These are phyloP conservation scores for Fusarium sp. DNA, from an alignment of 2,329 filamentous ascomycete genomes.

Conservation along the genomic window DNA sequence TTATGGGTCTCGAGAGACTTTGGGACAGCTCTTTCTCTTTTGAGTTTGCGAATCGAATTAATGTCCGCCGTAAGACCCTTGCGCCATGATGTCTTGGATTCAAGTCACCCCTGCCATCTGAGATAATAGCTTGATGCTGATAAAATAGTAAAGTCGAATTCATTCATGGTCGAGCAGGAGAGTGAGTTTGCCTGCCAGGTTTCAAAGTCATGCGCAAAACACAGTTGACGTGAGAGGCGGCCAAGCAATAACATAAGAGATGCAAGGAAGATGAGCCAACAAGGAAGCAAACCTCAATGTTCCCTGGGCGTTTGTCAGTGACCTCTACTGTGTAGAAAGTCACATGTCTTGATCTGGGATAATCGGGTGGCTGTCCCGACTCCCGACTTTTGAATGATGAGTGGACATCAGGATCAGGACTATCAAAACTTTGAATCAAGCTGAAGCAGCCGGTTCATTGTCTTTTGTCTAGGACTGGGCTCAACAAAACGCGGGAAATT, in stretches of 20 bases:
- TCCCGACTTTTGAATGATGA: constrained; percentile 29
- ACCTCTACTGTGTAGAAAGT: constrained; percentile 19
- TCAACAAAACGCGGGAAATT: constrained; percentile 34
- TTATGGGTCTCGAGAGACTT: constrained; percentile 4
- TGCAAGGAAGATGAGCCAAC: constrained; percentile 7
- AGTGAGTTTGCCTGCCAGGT: constrained; percentile 18
- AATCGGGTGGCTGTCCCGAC: constrained; percentile 40
- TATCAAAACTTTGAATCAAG: constrained; percentile 38
- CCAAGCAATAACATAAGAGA: constrained; percentile 22
- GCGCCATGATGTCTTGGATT: constrained; percentile 2
- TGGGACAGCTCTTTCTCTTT: neutral
- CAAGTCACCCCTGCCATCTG: neutral
- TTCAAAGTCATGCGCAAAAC: constrained; percentile 23
- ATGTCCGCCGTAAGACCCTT: constrained; percentile 22
- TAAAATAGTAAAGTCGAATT: constrained; percentile 9
- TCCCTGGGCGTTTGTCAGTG: constrained; percentile 19
- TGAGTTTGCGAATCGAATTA: constrained; percentile 13
- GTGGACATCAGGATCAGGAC: constrained; percentile 27
- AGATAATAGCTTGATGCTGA: constrained; percentile 5
- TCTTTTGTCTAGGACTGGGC: constrained; percentile 1
- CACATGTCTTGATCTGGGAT: constrained; percentile 28
- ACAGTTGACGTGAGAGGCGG: constrained; percentile 37
- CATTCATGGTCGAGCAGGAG: constrained; percentile 22
- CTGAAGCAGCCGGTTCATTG: constrained; percentile 31
- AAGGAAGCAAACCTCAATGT: constrained; percentile 28